These are phyloP conservation scores for Colletotrichum godetiae DNA, from an alignment of 2,329 filamentous ascomycete genomes.

Conservation along the genomic window DNA sequence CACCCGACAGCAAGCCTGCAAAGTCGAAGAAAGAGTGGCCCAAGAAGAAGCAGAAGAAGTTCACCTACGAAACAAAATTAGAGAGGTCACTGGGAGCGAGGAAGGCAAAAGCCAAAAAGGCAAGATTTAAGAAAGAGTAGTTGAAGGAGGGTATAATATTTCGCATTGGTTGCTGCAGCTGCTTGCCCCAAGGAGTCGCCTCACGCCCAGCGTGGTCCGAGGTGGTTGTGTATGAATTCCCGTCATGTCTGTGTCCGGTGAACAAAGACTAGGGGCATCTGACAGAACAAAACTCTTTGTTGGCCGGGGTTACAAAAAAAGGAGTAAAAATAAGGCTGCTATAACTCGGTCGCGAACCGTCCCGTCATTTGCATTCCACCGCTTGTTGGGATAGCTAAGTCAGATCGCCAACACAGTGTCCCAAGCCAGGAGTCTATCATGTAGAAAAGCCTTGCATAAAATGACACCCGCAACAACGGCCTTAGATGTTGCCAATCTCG, in stretches of 20 bases:
- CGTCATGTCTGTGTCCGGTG: conserved; percentile 1
- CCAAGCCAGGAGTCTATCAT: conserved; percentile 31
- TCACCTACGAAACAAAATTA: conserved; percentile 89
- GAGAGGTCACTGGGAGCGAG: conserved; percentile 81
- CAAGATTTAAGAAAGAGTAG: conserved; percentile 39
- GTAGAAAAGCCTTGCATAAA: conserved; percentile 20
- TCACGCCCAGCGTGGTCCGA: conserved; percentile 31
- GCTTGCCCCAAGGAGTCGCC: conserved; percentile 10
- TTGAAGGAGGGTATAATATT: conserved; percentile 29
- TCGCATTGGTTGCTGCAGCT: conserved; percentile 25
- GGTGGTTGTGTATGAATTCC: conserved; percentile 10
- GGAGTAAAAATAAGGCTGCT: conserved; percentile 33
- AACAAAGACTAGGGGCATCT: conserved; percentile 11
- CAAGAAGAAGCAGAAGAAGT: conserved; percentile 90
- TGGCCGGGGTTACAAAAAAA: conserved; percentile 32
- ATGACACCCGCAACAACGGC: conserved; percentile 22
- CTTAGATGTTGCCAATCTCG: conserved; percentile 94
- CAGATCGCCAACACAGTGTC: conserved; percentile 29
- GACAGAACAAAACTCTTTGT: conserved; percentile 30
- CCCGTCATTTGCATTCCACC: conserved; percentile 30
- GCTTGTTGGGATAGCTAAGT: conserved; percentile 27
- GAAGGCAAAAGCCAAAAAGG: conserved; percentile 76
- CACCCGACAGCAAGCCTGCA: conserved; percentile 44
- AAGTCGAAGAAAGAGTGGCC: conserved; percentile 65
- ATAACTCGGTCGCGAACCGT: conserved; percentile 29